Evolutionary conservation across 177 flowering plant genomes (phyloP).

Genomic region (Vitis hybrid): DNA sequence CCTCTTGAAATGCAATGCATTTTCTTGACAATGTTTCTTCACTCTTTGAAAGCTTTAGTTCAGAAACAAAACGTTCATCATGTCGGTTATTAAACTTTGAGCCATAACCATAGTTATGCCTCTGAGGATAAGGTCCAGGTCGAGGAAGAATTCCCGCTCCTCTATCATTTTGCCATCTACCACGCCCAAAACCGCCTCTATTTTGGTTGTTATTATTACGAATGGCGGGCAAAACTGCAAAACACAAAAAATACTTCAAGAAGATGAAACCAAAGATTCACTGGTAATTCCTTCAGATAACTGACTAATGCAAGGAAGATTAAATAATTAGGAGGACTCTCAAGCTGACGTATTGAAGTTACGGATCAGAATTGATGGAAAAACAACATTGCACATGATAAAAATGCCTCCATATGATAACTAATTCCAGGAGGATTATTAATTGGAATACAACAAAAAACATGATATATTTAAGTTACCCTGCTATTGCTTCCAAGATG

Average conservation of each 20-base stretch:
- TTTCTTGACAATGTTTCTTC: conserved; percentile 94
- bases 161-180: conserved; percentile 83
- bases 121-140: conserved; percentile 73
- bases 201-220: conserved; percentile 48
- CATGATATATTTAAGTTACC: no score
- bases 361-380: no score
- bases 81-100: conserved; percentile 52
- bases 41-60: conserved; percentile 77
- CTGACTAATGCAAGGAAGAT: no score
- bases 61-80: conserved; percentile 91
- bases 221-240: conserved; percentile 67
- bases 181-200: conserved; percentile 77
- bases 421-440: no score
- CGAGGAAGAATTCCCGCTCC: conserved; percentile 87
- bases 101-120: conserved; percentile 62
- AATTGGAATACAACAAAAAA: no score
- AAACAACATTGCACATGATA: no score
- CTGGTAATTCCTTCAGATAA: no score
- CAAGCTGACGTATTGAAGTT: no score
- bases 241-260: not conserved
- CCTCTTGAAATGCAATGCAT: conserved; percentile 78
- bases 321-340: no score
- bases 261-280: no score
- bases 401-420: no score
- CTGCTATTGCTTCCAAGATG: no score